phyloP scores from a whole-genome alignment of 73 alveolate genomes.

The Symbiodinium natans region DNA sequence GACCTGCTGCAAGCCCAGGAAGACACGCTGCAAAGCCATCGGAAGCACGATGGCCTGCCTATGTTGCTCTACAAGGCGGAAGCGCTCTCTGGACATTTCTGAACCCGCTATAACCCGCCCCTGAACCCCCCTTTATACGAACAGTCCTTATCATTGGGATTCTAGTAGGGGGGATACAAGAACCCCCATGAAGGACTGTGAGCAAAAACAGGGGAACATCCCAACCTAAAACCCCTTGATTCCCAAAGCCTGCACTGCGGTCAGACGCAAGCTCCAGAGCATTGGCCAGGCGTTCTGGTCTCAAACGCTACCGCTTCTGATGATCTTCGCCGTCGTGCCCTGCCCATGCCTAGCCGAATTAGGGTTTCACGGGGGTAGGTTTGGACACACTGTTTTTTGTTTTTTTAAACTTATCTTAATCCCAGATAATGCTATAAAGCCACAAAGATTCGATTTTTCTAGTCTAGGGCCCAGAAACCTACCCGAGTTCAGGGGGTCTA shows the following conservation, averaged over 20 bases:
- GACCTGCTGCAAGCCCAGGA: not conserved
- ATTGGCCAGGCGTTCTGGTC: constrained; percentile 73
- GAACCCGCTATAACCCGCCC: too few relatives aligned
- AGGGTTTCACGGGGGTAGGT: not conserved
- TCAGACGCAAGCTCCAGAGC: not conserved
- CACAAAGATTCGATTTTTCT: too few relatives aligned
- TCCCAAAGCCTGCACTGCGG: not conserved
- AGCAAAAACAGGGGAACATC: not conserved
- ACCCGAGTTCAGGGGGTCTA: not conserved
- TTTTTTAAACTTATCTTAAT: not conserved
- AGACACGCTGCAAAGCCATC: constrained; percentile 62
- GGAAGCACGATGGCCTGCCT: constrained; percentile 42
- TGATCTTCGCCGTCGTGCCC: constrained; percentile 37
- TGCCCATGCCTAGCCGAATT: not conserved
- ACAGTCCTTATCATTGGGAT: too few relatives aligned
- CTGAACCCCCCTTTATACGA: too few relatives aligned
- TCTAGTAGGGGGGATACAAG: too few relatives aligned
- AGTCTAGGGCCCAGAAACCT: too few relatives aligned
- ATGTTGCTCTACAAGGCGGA: constrained; percentile 57
- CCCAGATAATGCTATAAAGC: too few relatives aligned
- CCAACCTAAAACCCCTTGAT: too few relatives aligned
- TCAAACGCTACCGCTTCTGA: constrained; percentile 53
- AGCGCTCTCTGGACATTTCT: too few relatives aligned
- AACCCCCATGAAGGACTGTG: too few relatives aligned
- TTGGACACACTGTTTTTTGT: not conserved